These are phyloP conservation scores for Letharia lupina DNA, from an alignment of 495 filamentous ascomycete genomes.

Conservation along the genomic window DNA sequence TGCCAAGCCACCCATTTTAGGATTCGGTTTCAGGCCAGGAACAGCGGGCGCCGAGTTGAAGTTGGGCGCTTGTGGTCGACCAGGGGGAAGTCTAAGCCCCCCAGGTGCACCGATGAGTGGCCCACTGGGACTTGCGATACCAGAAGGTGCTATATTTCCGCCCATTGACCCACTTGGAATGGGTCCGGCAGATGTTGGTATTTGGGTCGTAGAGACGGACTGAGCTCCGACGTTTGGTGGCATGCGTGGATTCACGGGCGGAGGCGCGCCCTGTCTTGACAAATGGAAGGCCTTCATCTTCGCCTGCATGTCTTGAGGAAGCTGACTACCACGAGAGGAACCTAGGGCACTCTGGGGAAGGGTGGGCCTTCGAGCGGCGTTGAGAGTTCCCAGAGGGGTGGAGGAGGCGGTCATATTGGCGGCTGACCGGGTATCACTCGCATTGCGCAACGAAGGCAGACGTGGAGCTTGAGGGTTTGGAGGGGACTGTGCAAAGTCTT, in stretches of 20 bases:
- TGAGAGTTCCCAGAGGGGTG: slow-evolving; percentile 71
- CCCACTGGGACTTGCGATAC: slow-evolving; percentile 25
- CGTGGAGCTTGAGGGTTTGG: slow-evolving; percentile 18
- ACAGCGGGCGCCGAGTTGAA: slow-evolving; percentile 46
- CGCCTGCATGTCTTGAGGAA: slow-evolving; percentile 73
- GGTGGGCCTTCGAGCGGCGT: slow-evolving; percentile 61
- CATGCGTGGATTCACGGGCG: slow-evolving; percentile 27
- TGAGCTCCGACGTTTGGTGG: slow-evolving; percentile 13
- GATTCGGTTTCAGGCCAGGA: slow-evolving; percentile 28
- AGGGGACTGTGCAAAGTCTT: slow-evolving; percentile 27
- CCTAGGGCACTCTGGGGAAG: slow-evolving; percentile 47
- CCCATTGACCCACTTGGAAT: slow-evolving; percentile 16
- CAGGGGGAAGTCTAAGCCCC: slow-evolving; percentile 34
- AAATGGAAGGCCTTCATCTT: slow-evolving; percentile 72
- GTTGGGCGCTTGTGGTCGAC: slow-evolving; percentile 37
- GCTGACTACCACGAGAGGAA: slow-evolving; percentile 42
- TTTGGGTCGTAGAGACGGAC: slow-evolving; percentile 32
- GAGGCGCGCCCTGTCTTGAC: slow-evolving; percentile 50
- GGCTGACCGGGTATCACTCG: slow-evolving; percentile 40
- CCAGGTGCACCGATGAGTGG: slow-evolving; percentile 33
- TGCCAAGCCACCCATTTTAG: slow-evolving; percentile 48
- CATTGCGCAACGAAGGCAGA: slow-evolving; percentile 24
- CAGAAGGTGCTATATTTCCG: slow-evolving; percentile 9
- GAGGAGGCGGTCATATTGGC: slow-evolving; percentile 63
- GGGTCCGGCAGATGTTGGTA: slow-evolving; percentile 29